A percentile compares a stretch with the other conserved stretches of the same genome.
phyloP scores from a whole-genome alignment of 352 stramenopile genomes.

The Stephanocyclus meneghinianus region DNA sequence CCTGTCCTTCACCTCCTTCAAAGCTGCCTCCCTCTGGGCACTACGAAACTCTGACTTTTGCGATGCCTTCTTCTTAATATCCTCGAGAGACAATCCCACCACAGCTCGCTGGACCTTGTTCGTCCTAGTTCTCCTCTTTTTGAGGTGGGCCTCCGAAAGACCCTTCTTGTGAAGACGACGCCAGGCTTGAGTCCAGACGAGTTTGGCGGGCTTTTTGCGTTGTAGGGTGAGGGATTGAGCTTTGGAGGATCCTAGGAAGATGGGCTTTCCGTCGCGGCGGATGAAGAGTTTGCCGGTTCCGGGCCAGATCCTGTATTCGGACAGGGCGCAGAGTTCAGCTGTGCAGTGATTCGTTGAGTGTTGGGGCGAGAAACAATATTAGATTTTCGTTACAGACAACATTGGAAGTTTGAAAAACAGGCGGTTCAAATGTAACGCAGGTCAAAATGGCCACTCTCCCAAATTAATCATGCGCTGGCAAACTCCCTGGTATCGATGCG shows the following conservation, averaged over 20 bases:
- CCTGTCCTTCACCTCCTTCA: constrained; percentile 87
- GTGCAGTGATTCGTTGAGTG: not conserved
- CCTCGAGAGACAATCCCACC: constrained; percentile 93
- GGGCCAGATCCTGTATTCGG: constrained; percentile 95
- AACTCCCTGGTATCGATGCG: too few relatives aligned
- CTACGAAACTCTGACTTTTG: constrained; percentile 92
- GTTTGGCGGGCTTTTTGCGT: constrained; percentile 99
- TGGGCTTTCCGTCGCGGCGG: constrained; percentile 93
- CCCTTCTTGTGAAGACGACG: constrained; percentile 99
- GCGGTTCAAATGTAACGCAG: too few relatives aligned
- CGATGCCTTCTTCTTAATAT: constrained; percentile 98
- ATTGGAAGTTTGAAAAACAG: too few relatives aligned
- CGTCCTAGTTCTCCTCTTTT: constrained; percentile 89
- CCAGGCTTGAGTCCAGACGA: constrained; percentile 97
- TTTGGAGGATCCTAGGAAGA: constrained; percentile 96
- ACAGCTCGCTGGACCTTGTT: constrained; percentile 97
- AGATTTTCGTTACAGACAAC: not conserved
- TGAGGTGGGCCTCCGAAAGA: constrained; percentile 85
- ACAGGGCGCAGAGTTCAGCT: constrained; percentile 89
- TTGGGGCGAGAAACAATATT: constrained; percentile 3
- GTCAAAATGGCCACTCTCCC: too few relatives aligned
- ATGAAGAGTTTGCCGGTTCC: constrained; percentile 99
- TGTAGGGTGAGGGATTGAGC: constrained; percentile 97
- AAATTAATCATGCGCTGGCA: too few relatives aligned
- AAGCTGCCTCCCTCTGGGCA: constrained; percentile 87